Evolutionary conservation across 2,329 filamentous ascomycete genomes (phyloP), one percentile per base, ranked within the genome.

Genomic region (Cercospora zeina): DNA sequence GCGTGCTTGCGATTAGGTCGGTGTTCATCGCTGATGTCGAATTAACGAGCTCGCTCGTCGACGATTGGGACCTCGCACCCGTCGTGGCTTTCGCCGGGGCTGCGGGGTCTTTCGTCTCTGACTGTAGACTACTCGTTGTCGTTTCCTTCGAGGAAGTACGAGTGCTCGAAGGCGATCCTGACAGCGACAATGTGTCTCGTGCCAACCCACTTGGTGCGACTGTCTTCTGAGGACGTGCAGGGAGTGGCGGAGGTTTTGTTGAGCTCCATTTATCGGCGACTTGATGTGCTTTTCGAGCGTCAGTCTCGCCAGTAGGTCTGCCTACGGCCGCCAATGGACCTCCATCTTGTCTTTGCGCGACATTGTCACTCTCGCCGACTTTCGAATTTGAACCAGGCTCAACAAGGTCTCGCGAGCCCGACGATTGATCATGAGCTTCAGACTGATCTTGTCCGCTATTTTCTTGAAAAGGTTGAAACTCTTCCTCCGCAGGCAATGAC

Each of bases 401-500:
- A 45, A 11, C 39, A 24, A 45, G 4, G 13, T 14, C 39, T 21
- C 16, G 39, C 13, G 7, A 10, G 13, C 21, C 7, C 1, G 39
- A 45, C 9, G 19, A 24, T 45, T 21, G 16, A 19, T 19, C 21
- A 11, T 16, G 39, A 16, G 39, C 21, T 16, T 24, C 39, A 2
- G 19, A 45, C 14, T 47, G 33, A 8, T 9, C n/a, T 19, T 50
- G 49, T 24, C 62, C 64, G 37, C 62, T 66, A 33, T 68, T 68
- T 45, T 68, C 65, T 37, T 67, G 65, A 60, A 64, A 68, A 9
- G 60, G 62, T 21, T 62, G 62, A 31, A 68, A 68, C 21, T 68
- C 67, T 19, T 68, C 67, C 30, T 61, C 61, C 33, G 21, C 31
- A 21, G 34, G 11, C 13, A 42, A 27, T 13, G 30, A 21, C 42